phyloP scores from a whole-genome alignment of 495 filamentous ascomycete genomes.

The Penicillium verhagenii region DNA sequence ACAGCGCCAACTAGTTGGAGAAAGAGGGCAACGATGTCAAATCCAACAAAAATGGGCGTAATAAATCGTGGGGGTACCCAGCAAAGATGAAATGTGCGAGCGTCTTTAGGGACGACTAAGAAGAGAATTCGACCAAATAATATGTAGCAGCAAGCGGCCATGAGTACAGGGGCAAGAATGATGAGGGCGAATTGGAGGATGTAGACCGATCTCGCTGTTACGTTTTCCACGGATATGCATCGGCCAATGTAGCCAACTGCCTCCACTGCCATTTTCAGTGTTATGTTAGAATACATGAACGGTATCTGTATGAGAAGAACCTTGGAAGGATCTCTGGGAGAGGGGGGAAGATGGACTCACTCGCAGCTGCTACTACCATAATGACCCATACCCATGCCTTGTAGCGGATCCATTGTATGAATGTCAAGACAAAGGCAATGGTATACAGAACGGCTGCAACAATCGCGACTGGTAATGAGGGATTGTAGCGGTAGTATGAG shows the following conservation, averaged over 20 bases:
- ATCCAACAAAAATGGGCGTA: conserved; percentile 34
- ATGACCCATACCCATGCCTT: conserved; percentile 46
- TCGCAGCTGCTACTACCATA: conserved; percentile 43
- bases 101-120: conserved; percentile 39
- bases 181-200: conserved; percentile 38
- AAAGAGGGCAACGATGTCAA: conserved; percentile 30
- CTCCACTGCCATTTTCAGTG: conserved; percentile 41
- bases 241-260: conserved; percentile 44
- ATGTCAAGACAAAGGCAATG: conserved; percentile 33
- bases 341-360: conserved; percentile 27
- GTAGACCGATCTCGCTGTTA: conserved; percentile 25
- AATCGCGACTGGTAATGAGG: conserved; percentile 45
- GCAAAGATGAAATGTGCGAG: conserved; percentile 37
- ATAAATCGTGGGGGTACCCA: conserved; percentile 48
- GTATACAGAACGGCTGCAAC: conserved; percentile 52
- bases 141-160: conserved; percentile 57
- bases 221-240: conserved; percentile 33
- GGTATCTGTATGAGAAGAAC: neutral
- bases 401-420: conserved; percentile 40
- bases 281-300: conserved; percentile 5
- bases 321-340: too few relatives aligned
- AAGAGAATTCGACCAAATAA: conserved; percentile 51
- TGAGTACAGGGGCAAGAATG: conserved; percentile 43
- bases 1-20: conserved; percentile 33
- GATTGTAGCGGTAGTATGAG: conserved; percentile 46